Evolutionary conservation across 2,329 filamentous ascomycete genomes (phyloP).

Genomic region (Phyllosticta citriasiana): DNA sequence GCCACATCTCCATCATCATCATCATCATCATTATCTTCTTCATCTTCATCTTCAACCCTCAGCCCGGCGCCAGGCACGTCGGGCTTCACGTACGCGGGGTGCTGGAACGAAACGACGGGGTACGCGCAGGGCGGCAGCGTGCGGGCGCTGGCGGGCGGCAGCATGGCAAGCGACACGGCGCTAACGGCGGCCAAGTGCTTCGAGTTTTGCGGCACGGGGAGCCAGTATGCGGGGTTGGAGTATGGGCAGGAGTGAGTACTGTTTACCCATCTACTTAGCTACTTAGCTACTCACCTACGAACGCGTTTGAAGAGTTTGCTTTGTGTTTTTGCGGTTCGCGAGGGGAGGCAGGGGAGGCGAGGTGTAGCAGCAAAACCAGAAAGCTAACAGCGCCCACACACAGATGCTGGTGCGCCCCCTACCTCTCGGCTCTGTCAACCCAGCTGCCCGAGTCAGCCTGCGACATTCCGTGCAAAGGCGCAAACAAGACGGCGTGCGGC

Average conservation of each 20-base stretch:
- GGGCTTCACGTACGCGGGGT: slow-evolving; percentile 4
- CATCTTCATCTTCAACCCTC: not conserved
- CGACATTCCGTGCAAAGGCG: slow-evolving; percentile 1
- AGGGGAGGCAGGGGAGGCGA: too few species aligned
- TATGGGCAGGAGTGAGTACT: slow-evolving; percentile 6
- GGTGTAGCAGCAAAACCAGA: too few species aligned
- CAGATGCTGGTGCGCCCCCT: slow-evolving; percentile 6
- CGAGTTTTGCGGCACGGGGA: not conserved
- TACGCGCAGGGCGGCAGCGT: not conserved
- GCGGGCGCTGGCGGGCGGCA: slow-evolving; percentile 5
- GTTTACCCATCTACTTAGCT: not conserved
- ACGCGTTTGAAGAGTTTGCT: too few species aligned
- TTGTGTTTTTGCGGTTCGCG: too few species aligned
- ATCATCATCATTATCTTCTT: not conserved
- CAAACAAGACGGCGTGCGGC: slow-evolving; percentile 2
- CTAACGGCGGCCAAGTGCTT: slow-evolving; percentile 3
- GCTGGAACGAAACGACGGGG: slow-evolving; percentile 8
- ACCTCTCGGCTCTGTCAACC: slow-evolving; percentile 4
- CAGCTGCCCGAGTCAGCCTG: not conserved
- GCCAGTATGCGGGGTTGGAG: slow-evolving; percentile 5
- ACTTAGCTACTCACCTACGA: not conserved
- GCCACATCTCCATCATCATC: not conserved
- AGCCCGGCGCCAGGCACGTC: not conserved
- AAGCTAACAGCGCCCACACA: not conserved
- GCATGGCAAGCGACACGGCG: not conserved